Evolutionary conservation across 2,329 filamentous ascomycete genomes (phyloP), one percentile per base, ranked within the genome.

Genomic region (Ascochyta lentis): DNA sequence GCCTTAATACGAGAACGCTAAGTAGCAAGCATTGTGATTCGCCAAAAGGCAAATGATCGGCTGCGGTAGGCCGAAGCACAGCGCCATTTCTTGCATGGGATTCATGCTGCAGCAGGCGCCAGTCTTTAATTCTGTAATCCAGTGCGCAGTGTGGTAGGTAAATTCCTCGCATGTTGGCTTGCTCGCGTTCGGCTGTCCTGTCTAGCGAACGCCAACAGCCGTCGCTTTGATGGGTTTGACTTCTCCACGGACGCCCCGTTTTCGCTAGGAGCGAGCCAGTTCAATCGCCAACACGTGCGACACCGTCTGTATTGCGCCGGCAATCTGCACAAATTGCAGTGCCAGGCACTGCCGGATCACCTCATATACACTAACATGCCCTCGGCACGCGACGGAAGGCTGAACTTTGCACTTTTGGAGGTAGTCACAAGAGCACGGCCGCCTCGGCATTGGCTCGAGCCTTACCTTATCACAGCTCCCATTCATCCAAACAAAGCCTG

Each of bases 1-100:
- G 44, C 44, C 54, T 6, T 15, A 49, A 56, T 52, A 56, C 54
- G 54, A 52, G 54, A 31, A 37, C 54, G 44, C 54, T 56, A 52
- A 49, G 47, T 34, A 37, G 29, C 34, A 39, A 49, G 54, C 39
- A 57, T 52, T 41, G 13, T 53, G 34, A 57, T 45, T 57, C 54
- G 54, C 49, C 12, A 24, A 38, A 43, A 22, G 19, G 26, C 27
- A 49, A 43, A 43, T 41, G 9, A 39, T 56, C 47, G 47, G 38
- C 47, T 48, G 38, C 24, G 42, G 47, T 34, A 56, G 31, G 42
- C 47, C 47, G 37, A 39, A 47, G 33, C 34, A 31, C 31, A 44
- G 47, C 47, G 47, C 31, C 24, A 43, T 47, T 48, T 34, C 47
- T 39, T 43, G 47, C 38, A 42, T 38, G 23, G 34, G n/a, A 15